phyloP scores from a whole-genome alignment of 805 yeast genomes.

The Metschnikowia arizonensis region DNA sequence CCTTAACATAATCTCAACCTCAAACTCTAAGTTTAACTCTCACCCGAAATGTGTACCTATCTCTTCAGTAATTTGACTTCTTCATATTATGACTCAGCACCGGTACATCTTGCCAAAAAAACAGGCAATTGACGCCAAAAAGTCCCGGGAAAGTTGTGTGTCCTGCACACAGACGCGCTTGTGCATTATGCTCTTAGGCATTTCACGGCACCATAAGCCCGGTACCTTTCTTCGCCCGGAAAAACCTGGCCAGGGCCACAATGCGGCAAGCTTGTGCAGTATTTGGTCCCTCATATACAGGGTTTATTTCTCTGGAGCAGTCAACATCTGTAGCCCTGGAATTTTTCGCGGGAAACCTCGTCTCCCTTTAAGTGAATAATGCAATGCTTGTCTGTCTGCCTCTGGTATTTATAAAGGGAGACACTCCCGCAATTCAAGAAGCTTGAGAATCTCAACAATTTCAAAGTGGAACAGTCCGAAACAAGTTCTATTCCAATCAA shows the following conservation, averaged over 20 bases:
- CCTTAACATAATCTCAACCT: too few relatives aligned
- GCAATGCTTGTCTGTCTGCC: not conserved
- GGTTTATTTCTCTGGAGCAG: not conserved
- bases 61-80: too few relatives aligned
- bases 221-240: not conserved
- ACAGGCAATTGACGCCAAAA: not conserved
- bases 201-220: not conserved
- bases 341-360: constrained; percentile 1
- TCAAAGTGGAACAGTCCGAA: not conserved
- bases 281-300: not conserved
- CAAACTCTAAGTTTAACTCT: too few relatives aligned
- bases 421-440: not conserved
- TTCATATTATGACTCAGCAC: too few relatives aligned
- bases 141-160: not conserved
- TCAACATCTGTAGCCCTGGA: not conserved
- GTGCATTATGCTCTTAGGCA: constrained; percentile 1
- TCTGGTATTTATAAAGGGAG: not conserved
- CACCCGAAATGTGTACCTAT: too few relatives aligned
- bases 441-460: too few relatives aligned
- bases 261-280: not conserved
- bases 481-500: not conserved
- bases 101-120: not conserved
- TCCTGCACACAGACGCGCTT: not conserved
- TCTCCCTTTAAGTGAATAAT: constrained; percentile 1
- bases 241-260: not conserved